A percentile compares a stretch with the other conserved stretches of the same genome.
These are phyloP conservation scores for Gossypium davidsonii DNA, from an alignment of 441 rosid genomes.

Conservation along the genomic window DNA sequence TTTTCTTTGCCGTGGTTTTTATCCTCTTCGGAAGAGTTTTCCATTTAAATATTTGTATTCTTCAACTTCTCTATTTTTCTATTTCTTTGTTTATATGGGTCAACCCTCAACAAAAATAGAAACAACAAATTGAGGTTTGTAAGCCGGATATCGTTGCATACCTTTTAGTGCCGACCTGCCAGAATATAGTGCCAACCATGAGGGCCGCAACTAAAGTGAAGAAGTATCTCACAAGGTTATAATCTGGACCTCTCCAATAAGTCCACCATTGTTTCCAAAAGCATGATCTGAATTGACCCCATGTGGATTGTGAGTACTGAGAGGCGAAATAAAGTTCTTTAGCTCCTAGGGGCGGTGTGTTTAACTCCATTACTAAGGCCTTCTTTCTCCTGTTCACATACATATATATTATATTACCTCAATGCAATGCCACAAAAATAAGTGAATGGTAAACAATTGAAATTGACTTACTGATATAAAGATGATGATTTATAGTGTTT, in stretches of 20 bases:
- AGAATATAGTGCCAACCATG: slow-evolving; percentile 62
- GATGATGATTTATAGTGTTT: slow-evolving; percentile 45
- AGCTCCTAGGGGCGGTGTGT: slow-evolving; percentile 55
- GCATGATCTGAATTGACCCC: slow-evolving; percentile 86
- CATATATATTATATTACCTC: background rate
- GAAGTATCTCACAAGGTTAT: slow-evolving; percentile 62
- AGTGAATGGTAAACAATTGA: background rate
- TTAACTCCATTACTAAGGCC: slow-evolving; percentile 55
- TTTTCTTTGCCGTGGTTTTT: too few relatives aligned
- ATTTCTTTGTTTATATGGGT: too few relatives aligned
- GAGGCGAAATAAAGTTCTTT: slow-evolving; percentile 55
- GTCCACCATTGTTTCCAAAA: slow-evolving; percentile 87
- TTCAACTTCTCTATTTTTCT: too few relatives aligned
- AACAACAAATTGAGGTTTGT: too few relatives aligned
- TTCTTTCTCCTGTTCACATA: slow-evolving; percentile 53
- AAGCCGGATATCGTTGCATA: slow-evolving; percentile 8
- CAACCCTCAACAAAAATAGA: too few relatives aligned
- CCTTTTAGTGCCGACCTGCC: slow-evolving; percentile 68
- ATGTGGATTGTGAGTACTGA: slow-evolving; percentile 45
- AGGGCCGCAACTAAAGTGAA: slow-evolving; percentile 62
- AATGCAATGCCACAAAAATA: background rate
- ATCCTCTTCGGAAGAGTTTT: too few relatives aligned
- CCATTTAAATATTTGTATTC: too few relatives aligned
- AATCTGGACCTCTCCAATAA: slow-evolving; percentile 94
- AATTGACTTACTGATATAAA: slow-evolving; percentile 46